A percentile compares a stretch with the other conserved stretches of the same genome.
These are phyloP conservation scores for Cornus kousa DNA, from an alignment of 148 eudicot genomes.

Conservation along the genomic window DNA sequence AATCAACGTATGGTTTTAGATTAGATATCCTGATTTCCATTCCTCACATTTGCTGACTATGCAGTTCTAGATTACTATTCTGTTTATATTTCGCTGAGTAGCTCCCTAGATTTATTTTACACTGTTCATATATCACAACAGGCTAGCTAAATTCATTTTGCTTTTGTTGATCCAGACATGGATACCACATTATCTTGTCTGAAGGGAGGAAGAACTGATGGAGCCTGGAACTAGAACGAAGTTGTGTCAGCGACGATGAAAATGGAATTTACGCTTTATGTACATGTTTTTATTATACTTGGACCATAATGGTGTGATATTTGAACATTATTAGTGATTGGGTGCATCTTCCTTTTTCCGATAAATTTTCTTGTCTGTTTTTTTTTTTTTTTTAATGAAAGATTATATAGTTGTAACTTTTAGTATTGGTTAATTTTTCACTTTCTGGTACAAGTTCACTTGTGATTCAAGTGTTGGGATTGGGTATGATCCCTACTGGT, in stretches of 20 bases:
- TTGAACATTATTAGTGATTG: background rate
- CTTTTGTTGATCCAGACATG: slow-evolving; percentile 57
- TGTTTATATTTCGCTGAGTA: background rate
- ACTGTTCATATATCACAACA: background rate
- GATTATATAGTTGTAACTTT: background rate
- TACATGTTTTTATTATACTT: background rate
- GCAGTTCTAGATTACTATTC: background rate
- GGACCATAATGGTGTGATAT: background rate
- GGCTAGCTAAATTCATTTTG: slow-evolving; percentile 2
- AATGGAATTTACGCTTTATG: background rate
- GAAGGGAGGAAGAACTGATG: slow-evolving; percentile 75
- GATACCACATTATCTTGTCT: slow-evolving; percentile 76
- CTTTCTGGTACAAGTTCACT: background rate
- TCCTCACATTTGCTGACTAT: background rate
- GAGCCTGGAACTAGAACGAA: background rate
- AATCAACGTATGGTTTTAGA: slow-evolving; percentile 67
- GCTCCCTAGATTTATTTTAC: too few species aligned
- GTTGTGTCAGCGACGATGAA: background rate
- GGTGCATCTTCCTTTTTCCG: background rate
- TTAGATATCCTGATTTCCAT: slow-evolving; percentile 7
- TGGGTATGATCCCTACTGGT: too few species aligned
- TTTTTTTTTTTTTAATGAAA: background rate
- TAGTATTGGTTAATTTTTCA: background rate
- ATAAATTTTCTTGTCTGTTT: background rate
- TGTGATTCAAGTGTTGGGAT: background rate